These are phyloP conservation scores for Radiomyces spectabilis DNA, from an alignment of 192 early-diverging fungal species.

Conservation along the genomic window DNA sequence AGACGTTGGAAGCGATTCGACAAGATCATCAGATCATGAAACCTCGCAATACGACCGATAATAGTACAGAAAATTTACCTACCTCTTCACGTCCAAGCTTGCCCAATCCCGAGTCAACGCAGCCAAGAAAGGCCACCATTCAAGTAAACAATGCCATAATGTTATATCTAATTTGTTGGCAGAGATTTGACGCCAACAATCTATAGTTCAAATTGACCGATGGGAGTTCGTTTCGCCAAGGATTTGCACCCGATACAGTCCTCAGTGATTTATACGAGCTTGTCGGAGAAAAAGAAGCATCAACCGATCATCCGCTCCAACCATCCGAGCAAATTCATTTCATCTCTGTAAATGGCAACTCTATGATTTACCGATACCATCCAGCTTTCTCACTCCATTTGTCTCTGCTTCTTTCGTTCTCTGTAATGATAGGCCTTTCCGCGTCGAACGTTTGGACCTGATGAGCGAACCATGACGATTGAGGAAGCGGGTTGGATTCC, in stretches of 20 bases:
- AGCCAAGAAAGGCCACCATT: no score
- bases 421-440: slow-evolving; percentile 4
- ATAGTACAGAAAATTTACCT: no score
- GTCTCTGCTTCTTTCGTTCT: no score
- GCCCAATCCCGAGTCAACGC: no score
- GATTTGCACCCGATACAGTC: not conserved
- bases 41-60: no score
- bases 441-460: slow-evolving; percentile 4
- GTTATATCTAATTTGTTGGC: no score
- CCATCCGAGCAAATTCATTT: not conserved
- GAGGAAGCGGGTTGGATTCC: slow-evolving; percentile 10
- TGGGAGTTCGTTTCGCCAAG: slow-evolving; percentile 1
- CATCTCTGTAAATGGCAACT: not conserved
- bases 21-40: no score
- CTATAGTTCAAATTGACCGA: slow-evolving; percentile 3
- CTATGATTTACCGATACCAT: not conserved
- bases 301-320: not conserved
- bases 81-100: no score
- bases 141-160: no score
- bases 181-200: no score
- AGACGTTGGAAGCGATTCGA: no score
- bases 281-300: not conserved
- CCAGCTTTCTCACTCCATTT: not conserved
- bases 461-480: not conserved
- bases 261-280: not conserved